phyloP scores from a whole-genome alignment of 441 rosid species.

The Bruguiera hainesii region DNA sequence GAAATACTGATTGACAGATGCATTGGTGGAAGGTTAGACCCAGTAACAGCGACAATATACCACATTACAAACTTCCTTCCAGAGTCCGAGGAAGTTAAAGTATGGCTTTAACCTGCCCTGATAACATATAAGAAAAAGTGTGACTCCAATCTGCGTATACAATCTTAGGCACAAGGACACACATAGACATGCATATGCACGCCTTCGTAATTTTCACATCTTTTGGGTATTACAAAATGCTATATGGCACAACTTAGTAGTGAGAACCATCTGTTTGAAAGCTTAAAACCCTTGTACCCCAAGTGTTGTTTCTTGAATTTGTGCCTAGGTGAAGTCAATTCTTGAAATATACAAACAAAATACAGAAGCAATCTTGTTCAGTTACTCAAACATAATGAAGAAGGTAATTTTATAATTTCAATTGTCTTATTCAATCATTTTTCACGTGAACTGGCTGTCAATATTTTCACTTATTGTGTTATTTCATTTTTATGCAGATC shows the following conservation, averaged over 20 bases:
- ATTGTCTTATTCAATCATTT: slow-evolving; percentile 5
- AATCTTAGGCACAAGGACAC: not conserved
- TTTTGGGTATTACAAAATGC: too few species aligned
- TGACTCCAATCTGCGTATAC: not conserved
- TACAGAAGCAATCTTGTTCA: slow-evolving; percentile 56
- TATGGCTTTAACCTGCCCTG: slow-evolving; percentile 67
- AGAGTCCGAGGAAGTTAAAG: too few species aligned
- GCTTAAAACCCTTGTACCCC: slow-evolving; percentile 1
- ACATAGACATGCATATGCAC: too few species aligned
- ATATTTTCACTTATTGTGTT: slow-evolving; percentile 13
- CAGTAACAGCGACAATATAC: slow-evolving; percentile 72
- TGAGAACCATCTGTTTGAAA: not conserved
- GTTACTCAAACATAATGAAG: slow-evolving; percentile 52
- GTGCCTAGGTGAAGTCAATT: slow-evolving; percentile 62
- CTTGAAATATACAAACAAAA: slow-evolving; percentile 77
- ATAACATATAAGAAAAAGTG: slow-evolving; percentile 85
- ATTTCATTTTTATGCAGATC: slow-evolving; percentile 39
- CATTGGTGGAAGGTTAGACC: slow-evolving; percentile 82
- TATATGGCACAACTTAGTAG: not conserved
- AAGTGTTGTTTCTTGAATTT: slow-evolving; percentile 13
- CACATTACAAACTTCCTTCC: slow-evolving; percentile 61
- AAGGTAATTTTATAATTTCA: slow-evolving; percentile 40
- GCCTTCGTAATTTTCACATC: too few species aligned
- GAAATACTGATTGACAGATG: slow-evolving; percentile 86
- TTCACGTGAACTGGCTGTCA: not conserved